Evolutionary conservation across 495 filamentous ascomycete genomes (phyloP).

Genomic region (Penicillium canescens): DNA sequence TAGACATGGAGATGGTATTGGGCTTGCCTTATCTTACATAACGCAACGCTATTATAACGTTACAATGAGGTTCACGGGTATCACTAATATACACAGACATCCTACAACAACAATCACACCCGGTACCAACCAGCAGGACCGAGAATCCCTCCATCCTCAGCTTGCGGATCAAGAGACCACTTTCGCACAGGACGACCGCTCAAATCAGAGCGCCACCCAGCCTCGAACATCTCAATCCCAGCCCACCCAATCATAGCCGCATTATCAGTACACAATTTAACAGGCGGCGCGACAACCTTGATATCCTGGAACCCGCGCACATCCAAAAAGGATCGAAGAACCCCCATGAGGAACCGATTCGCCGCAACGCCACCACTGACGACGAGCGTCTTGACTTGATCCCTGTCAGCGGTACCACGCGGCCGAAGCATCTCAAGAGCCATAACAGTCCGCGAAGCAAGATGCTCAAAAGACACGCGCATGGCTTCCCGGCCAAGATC

Average conservation of each 20-base stretch:
- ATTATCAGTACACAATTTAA: slow-evolving; percentile 84
- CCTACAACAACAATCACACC: slow-evolving; percentile 1
- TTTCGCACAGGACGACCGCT: slow-evolving; percentile 60
- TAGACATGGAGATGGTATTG: slow-evolving; percentile 7
- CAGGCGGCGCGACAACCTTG: slow-evolving; percentile 70
- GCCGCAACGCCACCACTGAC: slow-evolving; percentile 87
- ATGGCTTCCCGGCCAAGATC: slow-evolving; percentile 69
- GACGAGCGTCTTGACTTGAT: slow-evolving; percentile 63
- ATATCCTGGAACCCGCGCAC: slow-evolving; percentile 62
- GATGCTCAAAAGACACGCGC: slow-evolving; percentile 85
- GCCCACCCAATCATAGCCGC: slow-evolving; percentile 99
- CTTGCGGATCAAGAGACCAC: slow-evolving; percentile 73
- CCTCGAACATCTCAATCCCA: slow-evolving; percentile 87
- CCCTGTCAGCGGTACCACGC: slow-evolving; percentile 14
- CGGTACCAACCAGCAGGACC: slow-evolving; percentile 43
- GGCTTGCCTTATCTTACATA: slow-evolving; percentile 27
- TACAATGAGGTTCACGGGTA: slow-evolving; percentile 2
- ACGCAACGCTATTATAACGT: neutral
- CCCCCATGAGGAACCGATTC: slow-evolving; percentile 71
- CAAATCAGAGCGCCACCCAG: slow-evolving; percentile 66
- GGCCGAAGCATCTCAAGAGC: slow-evolving; percentile 52
- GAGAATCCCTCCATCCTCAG: slow-evolving; percentile 52
- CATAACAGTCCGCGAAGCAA: slow-evolving; percentile 69
- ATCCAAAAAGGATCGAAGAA: slow-evolving; percentile 64
- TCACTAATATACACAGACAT: slow-evolving; percentile 8